Percentiles rank a stretch among this genome's conserved stretches.
These are phyloP conservation scores for Penicillium cinerascens DNA, from an alignment of 495 filamentous ascomycete genomes.

Conservation along the genomic window DNA sequence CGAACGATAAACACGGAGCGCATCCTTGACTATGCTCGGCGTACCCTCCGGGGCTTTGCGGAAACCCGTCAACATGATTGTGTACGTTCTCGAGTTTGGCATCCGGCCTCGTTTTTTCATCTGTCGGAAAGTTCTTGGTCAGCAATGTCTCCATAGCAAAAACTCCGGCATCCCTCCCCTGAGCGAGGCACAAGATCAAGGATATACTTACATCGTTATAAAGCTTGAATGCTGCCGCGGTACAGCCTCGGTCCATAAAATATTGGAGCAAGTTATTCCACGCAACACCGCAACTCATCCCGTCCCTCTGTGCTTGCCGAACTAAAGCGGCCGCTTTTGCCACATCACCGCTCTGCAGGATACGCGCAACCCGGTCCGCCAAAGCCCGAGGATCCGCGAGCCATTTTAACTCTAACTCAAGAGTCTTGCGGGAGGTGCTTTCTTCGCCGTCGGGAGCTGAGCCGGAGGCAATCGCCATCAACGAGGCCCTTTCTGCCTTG, in stretches of 20 bases:
- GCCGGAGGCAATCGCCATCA: constrained; percentile 19
- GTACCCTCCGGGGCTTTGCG: constrained; percentile 46
- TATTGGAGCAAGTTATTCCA: constrained; percentile 87
- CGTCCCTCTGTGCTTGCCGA: constrained; percentile 57
- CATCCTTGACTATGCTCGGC: constrained; percentile 52
- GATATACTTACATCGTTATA: constrained; percentile 71
- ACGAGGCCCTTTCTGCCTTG: constrained; percentile 2
- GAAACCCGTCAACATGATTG: constrained; percentile 75
- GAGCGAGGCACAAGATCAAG: neutral
- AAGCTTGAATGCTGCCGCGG: constrained; percentile 64
- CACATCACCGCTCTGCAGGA: constrained; percentile 51
- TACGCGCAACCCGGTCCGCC: constrained; percentile 54
- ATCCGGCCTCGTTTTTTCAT: constrained; percentile 88
- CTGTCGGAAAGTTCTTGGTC: constrained; percentile 36
- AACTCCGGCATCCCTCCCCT: no score
- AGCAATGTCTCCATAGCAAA: neutral
- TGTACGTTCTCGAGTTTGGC: constrained; percentile 76
- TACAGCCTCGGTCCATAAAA: constrained; percentile 53
- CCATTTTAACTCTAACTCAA: constrained; percentile 57
- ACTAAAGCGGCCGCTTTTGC: constrained; percentile 63
- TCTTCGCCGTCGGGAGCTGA: neutral
- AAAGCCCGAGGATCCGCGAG: constrained; percentile 65
- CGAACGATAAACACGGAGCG: constrained; percentile 66
- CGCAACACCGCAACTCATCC: constrained; percentile 59
- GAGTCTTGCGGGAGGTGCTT: constrained; percentile 16